Evolutionary conservation across 306 rosid species (phyloP), one percentile per base, ranked within the genome.

Genomic region (Cucurbita argyrosperma): DNA sequence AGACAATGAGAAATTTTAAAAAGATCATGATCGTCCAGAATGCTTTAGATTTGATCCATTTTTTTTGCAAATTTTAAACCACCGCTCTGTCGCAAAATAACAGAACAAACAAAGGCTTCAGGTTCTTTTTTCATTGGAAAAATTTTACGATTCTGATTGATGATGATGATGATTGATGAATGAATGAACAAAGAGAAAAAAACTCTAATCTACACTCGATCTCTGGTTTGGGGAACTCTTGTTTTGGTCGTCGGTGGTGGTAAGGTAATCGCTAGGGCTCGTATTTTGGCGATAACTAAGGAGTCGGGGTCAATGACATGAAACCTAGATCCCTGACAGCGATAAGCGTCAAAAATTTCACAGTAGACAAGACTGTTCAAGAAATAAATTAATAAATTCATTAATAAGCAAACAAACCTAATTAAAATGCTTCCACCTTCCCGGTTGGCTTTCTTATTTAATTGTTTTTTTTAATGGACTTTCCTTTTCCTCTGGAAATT

Each of bases 251-350:
- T 71, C 50, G 61, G 54, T 71, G 72, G 75, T 76, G 62, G 84
- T 76, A 74, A 51, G 63, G 82, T 65, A 74, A 55, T 46, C 76
- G n/a, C 80, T 87, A 94, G 97, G 99, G 90, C 86, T 88, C 76
- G 76, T 38, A 52, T 70, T 72, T 47, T 23, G 66, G 65, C 43
- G 81, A 72, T 72, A 84, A 76, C 75, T 84, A 12, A 64, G 74
- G 23, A 82, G 80, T 82, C 83, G n/a, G n/a, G n/a, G 87, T 81
- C 84, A 79, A 78, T 80, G 74, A 71, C 47, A 30, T 23, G 80
- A 62, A 90, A 95, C 99, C 99, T 94, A 94, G 96, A 94, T 91
- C n/a, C 96, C 96, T 83, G 97, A 89, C 85, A 83, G 87, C 88
- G 86, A 83, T n/a, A 85, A 87, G 90, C n/a, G 91, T 94, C 97